phyloP scores from a whole-genome alignment of 495 filamentous ascomycete genomes.

The Cetradonia linearis region DNA sequence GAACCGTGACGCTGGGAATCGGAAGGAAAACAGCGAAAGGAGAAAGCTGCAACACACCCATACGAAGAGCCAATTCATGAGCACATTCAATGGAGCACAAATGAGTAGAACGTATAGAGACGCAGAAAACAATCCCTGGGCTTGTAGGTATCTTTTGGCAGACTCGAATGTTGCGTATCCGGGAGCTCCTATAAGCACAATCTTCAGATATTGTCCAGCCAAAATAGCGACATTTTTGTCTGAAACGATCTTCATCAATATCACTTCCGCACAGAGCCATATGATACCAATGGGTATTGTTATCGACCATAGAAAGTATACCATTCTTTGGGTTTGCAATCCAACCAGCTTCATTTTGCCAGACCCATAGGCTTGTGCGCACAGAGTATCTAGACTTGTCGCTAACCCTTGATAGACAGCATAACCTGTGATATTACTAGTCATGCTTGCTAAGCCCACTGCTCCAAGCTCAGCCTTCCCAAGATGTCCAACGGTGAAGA shows the following conservation, averaged over 20 bases:
- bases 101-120: constrained; percentile 57
- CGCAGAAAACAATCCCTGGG: constrained; percentile 61
- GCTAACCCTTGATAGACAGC: constrained; percentile 62
- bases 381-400: constrained; percentile 65
- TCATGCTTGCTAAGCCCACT: constrained; percentile 58
- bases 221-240: constrained; percentile 52
- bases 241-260: constrained; percentile 53
- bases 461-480: constrained; percentile 55
- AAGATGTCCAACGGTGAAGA: constrained; percentile 58
- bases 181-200: constrained; percentile 56
- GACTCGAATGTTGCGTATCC: constrained; percentile 64
- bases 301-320: constrained; percentile 50
- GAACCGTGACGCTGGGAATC: neutral
- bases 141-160: constrained; percentile 63
- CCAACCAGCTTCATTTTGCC: constrained; percentile 60
- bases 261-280: constrained; percentile 52
- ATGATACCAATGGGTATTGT: constrained; percentile 55
- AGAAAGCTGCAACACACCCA: constrained; percentile 40
- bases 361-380: constrained; percentile 66
- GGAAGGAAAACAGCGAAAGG: neutral
- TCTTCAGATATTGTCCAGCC: constrained; percentile 57
- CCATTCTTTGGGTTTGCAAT: constrained; percentile 62
- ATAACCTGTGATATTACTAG: constrained; percentile 62
- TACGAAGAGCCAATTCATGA: constrained; percentile 67
- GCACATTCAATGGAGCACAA: constrained; percentile 60